Evolutionary conservation across 2,329 filamentous ascomycete genomes (phyloP).

Genomic region (Colletotrichum liriopes): DNA sequence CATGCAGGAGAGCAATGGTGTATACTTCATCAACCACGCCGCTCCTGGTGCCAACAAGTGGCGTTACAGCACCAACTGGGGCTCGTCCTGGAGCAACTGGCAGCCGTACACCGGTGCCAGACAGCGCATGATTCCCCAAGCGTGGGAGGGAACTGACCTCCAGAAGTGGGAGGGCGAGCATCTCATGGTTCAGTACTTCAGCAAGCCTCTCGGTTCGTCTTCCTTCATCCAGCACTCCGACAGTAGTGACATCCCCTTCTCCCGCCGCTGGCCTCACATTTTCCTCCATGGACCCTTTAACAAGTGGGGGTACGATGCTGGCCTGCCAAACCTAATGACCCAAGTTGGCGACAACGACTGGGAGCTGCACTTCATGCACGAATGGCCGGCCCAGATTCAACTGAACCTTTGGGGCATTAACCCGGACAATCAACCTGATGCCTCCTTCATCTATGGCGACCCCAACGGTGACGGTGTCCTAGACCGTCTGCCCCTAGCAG

Average conservation of each 20-base stretch:
- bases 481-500: slow-evolving; percentile 75
- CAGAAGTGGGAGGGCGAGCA: slow-evolving; percentile 76
- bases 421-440: slow-evolving; percentile 73
- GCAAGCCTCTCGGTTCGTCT: slow-evolving; percentile 70
- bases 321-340: slow-evolving; percentile 49
- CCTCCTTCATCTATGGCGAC: slow-evolving; percentile 73
- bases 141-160: slow-evolving; percentile 71
- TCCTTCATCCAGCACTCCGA: slow-evolving; percentile 74
- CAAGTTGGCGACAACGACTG: slow-evolving; percentile 65
- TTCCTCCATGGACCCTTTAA: slow-evolving; percentile 76
- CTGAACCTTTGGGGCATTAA: slow-evolving; percentile 79
- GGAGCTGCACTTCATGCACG: slow-evolving; percentile 73
- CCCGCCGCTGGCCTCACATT: slow-evolving; percentile 72
- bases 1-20: slow-evolving; percentile 56
- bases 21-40: slow-evolving; percentile 68
- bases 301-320: slow-evolving; percentile 75
- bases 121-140: slow-evolving; percentile 60
- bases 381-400: slow-evolving; percentile 75
- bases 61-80: slow-evolving; percentile 75
- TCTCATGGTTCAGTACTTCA: slow-evolving; percentile 76
- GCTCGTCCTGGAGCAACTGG: slow-evolving; percentile 73
- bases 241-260: slow-evolving; percentile 50
- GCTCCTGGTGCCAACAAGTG: slow-evolving; percentile 75
- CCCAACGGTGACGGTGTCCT: slow-evolving; percentile 74
- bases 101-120: slow-evolving; percentile 67